Percentiles rank a stretch among this genome's conserved stretches.
Conservation (phyloP, 2,329 filamentous ascomycete species). For the Hortaea werneckii region DNA sequence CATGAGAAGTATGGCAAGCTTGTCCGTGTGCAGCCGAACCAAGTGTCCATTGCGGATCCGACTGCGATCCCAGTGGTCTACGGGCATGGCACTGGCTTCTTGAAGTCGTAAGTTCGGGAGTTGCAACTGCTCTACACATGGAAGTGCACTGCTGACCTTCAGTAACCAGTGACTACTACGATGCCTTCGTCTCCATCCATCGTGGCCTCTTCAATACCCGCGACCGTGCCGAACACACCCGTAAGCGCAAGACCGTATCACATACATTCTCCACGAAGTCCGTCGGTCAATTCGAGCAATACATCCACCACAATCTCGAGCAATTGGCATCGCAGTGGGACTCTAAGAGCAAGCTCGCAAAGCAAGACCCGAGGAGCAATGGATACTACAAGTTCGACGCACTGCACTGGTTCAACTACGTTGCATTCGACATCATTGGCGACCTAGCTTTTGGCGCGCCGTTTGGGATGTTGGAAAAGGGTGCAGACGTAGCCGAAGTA, state of each 20-base stretch:
- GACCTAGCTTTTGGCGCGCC: conserved; percentile 48
- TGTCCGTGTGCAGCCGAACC: conserved; percentile 73
- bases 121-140: neutral
- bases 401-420: conserved; percentile 67
- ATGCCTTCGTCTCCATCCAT: conserved; percentile 79
- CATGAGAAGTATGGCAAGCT: conserved; percentile 72
- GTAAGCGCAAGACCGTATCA: conserved; percentile 80
- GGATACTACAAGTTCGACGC: conserved; percentile 49
- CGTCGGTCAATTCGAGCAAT: conserved; percentile 66
- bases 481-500: conserved; percentile 36
- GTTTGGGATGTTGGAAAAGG: conserved; percentile 73
- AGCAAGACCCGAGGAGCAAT: conserved; percentile 30
- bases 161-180: conserved; percentile 63
- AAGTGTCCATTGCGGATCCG: conserved; percentile 72
- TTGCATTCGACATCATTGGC: conserved; percentile 72
- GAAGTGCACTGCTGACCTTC: conserved; percentile 1
- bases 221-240: conserved; percentile 68
- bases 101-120: conserved; percentile 32
- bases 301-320: conserved; percentile 71
- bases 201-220: conserved; percentile 85
- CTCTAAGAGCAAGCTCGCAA: conserved; percentile 43
- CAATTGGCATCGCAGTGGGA: conserved; percentile 66
- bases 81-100: conserved; percentile 47
- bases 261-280: conserved; percentile 81
- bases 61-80: conserved; percentile 67